Base-by-base conservation (phyloP, 345 rosid species). In the Gossypium raimondii region DNA sequence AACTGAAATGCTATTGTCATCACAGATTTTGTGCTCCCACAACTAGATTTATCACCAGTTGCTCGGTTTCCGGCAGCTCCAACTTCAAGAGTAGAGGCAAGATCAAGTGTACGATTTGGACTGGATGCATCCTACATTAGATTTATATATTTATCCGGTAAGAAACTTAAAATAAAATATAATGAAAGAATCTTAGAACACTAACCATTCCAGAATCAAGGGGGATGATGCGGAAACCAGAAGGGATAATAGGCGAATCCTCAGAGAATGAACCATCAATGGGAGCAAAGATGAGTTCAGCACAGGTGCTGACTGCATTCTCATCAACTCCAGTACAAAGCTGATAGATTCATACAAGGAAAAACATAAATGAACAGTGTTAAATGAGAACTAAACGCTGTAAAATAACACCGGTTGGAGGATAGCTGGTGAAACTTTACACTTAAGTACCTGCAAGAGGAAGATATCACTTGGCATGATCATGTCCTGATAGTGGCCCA, bases 1-100 rank as follows among this genome's bases (percentile, higher is more conserved):
- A 92, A 87, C 72, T 94, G 97, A 78, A 94, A 92, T 45, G 98
- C 97, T 75, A 94, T 94, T 48, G 97, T 94, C 93, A 94, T 94
- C 67, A 94, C 98, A 48, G 97, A 94, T 75, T 93, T 90, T 79
- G 87, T 75, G 82, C 86, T 83, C 59, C 85, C 85, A 66, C 74
- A 83, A 68, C 92, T 78, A 17, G 89, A 76, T 67, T 77, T 81
- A 70, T 92, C 97, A n/a, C 86, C 89, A 6, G 88, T 77, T 7
- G 86, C 78, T 81, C 83, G 84, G 84, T 77, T 92, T 29, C 92
- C 90, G 3, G 87, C 50, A 0, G 84, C 74, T 67, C 93, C 97
- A 7, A 92, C 78, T 77, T 94, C 98, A 67, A 94, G 92, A 59
- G 97, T 91, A 22, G 98, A 92, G 3, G 98, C 97, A 80, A 94